phyloP scores from a whole-genome alignment of 2,329 filamentous ascomycete genomes.

The Cercospora sp. region DNA sequence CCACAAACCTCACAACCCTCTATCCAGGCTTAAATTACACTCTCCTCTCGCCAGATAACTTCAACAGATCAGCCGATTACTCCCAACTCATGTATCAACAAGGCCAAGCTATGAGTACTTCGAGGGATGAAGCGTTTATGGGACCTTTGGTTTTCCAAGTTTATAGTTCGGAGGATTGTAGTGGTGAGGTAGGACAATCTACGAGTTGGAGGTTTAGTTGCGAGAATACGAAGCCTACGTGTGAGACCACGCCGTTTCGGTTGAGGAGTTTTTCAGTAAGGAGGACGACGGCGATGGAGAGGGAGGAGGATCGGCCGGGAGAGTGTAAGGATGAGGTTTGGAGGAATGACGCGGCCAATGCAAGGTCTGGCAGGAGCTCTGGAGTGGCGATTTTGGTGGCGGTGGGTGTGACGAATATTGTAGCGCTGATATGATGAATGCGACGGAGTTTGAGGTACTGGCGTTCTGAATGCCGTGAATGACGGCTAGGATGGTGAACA shows the following conservation, averaged over 20 bases:
- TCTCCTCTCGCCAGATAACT: background rate
- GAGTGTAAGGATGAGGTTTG: background rate
- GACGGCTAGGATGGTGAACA: background rate
- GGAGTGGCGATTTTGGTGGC: background rate
- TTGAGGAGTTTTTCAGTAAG: background rate
- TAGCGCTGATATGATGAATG: background rate
- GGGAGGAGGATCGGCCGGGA: background rate
- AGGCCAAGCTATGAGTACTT: background rate
- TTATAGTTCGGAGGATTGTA: background rate
- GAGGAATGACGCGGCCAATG: background rate
- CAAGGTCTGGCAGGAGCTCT: background rate
- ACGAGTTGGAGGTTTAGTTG: conserved; percentile 1
- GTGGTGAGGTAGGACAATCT: background rate
- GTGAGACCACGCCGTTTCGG: background rate
- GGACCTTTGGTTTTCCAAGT: background rate
- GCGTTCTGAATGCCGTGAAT: background rate
- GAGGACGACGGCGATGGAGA: background rate
- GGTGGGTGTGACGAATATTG: background rate
- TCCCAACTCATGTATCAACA: background rate
- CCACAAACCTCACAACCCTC: background rate
- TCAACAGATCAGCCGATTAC: background rate
- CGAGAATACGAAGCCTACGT: background rate
- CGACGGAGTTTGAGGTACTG: background rate
- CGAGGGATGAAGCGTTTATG: background rate
- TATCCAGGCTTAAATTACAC: background rate